These are phyloP conservation scores for Spencermartinsiella europaea DNA, from an alignment of 805 yeast genomes.

Conservation along the genomic window DNA sequence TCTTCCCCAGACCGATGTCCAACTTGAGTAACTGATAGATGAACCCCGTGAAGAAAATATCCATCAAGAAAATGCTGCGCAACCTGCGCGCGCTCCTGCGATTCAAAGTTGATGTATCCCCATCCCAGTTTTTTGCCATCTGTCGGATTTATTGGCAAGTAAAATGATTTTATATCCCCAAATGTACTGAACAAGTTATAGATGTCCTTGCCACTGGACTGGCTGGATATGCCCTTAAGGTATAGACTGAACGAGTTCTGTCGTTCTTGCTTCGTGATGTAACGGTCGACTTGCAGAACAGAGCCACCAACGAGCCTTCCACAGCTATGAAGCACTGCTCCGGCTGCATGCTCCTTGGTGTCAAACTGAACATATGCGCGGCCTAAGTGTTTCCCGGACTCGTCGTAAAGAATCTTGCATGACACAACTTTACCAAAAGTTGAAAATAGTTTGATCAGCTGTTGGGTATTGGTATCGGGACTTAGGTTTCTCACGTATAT, in stretches of 20 bases:
- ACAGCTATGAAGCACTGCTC: conserved; percentile 6
- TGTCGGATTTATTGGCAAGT: conserved; percentile 3
- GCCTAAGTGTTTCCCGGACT: conserved; percentile 3
- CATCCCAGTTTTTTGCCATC: conserved; percentile 5
- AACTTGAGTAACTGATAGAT: not conserved
- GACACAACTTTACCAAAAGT: conserved; percentile 7
- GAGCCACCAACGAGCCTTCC: conserved; percentile 3
- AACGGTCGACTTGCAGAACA: conserved; percentile 6
- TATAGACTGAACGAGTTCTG: conserved; percentile 4
- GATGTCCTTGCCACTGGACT: conserved; percentile 6
- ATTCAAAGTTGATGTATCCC: conserved; percentile 10
- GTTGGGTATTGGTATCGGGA: conserved; percentile 1
- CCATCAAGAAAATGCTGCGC: conserved; percentile 3
- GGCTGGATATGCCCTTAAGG: conserved; percentile 2
- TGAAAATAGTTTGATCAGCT: conserved; percentile 5
- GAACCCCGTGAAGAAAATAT: not conserved
- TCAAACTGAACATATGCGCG: conserved; percentile 12
- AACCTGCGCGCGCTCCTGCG: not conserved
- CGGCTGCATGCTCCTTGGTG: conserved; percentile 1
- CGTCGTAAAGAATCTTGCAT: conserved; percentile 6
- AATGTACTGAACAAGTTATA: conserved; percentile 1
- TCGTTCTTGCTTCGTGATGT: conserved; percentile 2
- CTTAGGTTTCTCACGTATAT: conserved; percentile 7
- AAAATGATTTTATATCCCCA: conserved; percentile 5
- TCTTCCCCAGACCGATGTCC: too few relatives aligned